These are phyloP conservation scores for Brassica balearica DNA, from an alignment of 441 rosid genomes.

Conservation along the genomic window DNA sequence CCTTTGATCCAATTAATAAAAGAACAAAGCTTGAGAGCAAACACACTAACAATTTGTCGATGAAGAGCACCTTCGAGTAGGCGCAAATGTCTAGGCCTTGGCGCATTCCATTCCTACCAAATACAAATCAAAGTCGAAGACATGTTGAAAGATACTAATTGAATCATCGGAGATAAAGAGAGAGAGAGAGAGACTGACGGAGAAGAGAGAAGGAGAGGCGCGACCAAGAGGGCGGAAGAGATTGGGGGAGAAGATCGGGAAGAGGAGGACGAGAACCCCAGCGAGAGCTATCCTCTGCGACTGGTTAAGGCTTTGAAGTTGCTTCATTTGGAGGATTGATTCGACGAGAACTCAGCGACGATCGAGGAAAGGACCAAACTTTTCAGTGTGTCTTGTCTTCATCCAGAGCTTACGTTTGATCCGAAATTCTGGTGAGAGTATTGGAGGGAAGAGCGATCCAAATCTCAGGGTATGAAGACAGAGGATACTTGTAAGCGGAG, in stretches of 20 bases:
- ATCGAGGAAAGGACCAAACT: constrained; percentile 19
- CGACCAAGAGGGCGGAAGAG: constrained; percentile 78
- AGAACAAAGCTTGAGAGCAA: constrained; percentile 4
- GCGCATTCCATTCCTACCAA: constrained; percentile 96
- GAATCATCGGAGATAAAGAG: background rate
- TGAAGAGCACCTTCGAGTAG: constrained; percentile 68
- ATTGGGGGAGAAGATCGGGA: constrained; percentile 65
- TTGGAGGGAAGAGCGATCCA: too few relatives aligned
- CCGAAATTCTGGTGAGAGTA: too few relatives aligned
- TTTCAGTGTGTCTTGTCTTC: constrained; percentile 16
- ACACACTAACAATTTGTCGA: constrained; percentile 64
- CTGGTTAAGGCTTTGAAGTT: constrained; percentile 44
- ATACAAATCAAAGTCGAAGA: constrained; percentile 2
- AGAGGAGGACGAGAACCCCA: constrained; percentile 57
- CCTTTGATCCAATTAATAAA: background rate
- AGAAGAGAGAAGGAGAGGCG: constrained; percentile 82
- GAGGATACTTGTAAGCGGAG: too few relatives aligned
- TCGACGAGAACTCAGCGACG: constrained; percentile 12
- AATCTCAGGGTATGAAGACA: too few relatives aligned
- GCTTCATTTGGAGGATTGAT: constrained; percentile 47
- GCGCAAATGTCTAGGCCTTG: constrained; percentile 72
- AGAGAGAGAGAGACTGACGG: constrained; percentile 50
- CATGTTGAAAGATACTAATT: background rate
- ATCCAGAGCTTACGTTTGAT: too few relatives aligned
- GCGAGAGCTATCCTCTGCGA: constrained; percentile 62